Conservation (phyloP, 2,329 filamentous ascomycete species). For the Talaromyces sp. region DNA sequence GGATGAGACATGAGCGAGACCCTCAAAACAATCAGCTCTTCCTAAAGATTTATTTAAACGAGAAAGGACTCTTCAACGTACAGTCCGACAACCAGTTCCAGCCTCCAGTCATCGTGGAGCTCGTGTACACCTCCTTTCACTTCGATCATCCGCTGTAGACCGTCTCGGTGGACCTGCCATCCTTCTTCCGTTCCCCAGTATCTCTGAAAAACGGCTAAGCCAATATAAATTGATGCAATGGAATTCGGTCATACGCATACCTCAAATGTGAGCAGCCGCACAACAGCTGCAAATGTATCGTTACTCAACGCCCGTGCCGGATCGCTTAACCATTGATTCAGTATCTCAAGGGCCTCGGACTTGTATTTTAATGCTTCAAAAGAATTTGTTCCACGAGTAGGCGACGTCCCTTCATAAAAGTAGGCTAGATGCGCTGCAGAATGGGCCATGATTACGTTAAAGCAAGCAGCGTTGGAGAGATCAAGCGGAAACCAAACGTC, state of each 20-base stretch:
- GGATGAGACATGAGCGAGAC: constrained; percentile 23
- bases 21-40: constrained; percentile 9
- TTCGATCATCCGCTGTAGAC: constrained; percentile 27
- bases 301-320: constrained; percentile 26
- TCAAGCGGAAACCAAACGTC: constrained; percentile 38
- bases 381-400: constrained; percentile 8
- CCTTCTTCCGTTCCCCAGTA: constrained; percentile 29
- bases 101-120: constrained; percentile 24
- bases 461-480: constrained; percentile 36
- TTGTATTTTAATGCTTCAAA: constrained; percentile 7
- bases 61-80: not conserved
- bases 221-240: not conserved
- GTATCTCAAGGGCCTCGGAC: constrained; percentile 2
- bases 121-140: constrained; percentile 24
- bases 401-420: constrained; percentile 23
- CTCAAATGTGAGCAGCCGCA: constrained; percentile 28
- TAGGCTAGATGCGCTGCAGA: constrained; percentile 34
- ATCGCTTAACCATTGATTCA: constrained; percentile 2
- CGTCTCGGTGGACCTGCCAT: constrained; percentile 28
- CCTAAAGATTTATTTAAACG: not conserved
- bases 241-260: constrained; percentile 13
- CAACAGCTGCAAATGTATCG: constrained; percentile 27
- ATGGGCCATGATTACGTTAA: constrained; percentile 38
- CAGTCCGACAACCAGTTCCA: constrained; percentile 3
- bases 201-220: constrained; percentile 11